phyloP scores from a whole-genome alignment of 2,329 filamentous ascomycete genomes.

The Penicillium sp. region DNA sequence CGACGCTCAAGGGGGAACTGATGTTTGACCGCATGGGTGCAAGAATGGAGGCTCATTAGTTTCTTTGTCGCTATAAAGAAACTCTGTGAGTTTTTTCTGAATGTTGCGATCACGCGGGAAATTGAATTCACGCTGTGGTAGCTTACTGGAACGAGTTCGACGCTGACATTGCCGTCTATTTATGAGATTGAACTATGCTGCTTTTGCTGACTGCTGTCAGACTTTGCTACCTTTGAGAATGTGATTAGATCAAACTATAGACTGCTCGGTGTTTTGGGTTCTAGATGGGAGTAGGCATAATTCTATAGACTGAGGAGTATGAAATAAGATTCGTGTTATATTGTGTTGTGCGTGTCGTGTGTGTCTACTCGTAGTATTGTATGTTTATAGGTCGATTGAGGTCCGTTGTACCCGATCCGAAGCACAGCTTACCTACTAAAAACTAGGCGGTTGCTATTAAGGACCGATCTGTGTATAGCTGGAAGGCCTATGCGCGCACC shows the following conservation, averaged over 20 bases:
- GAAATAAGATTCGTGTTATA: not conserved
- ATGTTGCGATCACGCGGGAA: not conserved
- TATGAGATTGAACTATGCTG: not conserved
- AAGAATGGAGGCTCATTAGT: constrained; percentile 37
- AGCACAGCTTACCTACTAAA: no score
- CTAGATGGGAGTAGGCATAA: not conserved
- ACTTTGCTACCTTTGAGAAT: constrained; percentile 10
- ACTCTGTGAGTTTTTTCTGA: not conserved
- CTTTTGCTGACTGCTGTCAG: not conserved
- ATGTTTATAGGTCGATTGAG: not conserved
- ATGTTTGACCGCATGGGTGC: constrained; percentile 51
- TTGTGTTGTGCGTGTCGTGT: not conserved
- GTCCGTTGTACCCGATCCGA: no score
- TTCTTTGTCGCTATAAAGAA: not conserved
- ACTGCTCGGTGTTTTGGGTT: constrained; percentile 15
- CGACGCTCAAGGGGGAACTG: constrained; percentile 46
- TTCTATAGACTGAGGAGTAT: not conserved
- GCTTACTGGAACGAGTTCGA: constrained; percentile 11
- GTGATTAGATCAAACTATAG: constrained; percentile 18
- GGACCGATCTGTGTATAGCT: no score
- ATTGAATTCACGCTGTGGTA: constrained; percentile 1
- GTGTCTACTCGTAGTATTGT: no score
- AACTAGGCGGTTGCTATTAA: no score
- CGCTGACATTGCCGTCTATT: not conserved
- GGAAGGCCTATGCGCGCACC: no score